These are phyloP conservation scores for Colletotrichum cuscutae DNA, from an alignment of 2,329 filamentous ascomycete genomes.

Conservation along the genomic window DNA sequence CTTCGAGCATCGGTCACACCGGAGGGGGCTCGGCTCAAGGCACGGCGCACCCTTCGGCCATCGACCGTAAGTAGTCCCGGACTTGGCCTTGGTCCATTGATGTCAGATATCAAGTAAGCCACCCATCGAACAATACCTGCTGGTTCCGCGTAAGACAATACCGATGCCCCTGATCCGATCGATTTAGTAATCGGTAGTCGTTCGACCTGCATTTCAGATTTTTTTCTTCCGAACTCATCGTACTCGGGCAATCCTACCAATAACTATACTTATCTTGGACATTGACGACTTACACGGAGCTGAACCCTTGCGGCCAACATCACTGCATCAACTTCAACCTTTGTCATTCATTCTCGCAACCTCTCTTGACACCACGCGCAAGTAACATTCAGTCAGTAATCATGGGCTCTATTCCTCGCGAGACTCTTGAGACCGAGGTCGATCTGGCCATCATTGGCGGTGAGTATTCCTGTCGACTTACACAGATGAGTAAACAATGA, in stretches of 20 bases:
- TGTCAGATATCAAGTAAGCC: slow-evolving; percentile 10
- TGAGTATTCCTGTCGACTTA: slow-evolving; percentile 30
- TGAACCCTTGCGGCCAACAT: not conserved
- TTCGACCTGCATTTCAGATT: not conserved
- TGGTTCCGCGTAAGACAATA: not conserved
- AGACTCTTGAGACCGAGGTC: slow-evolving; percentile 36
- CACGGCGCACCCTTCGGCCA: slow-evolving; percentile 16
- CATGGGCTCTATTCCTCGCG: slow-evolving; percentile 33
- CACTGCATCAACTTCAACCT: not conserved
- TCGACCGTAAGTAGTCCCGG: slow-evolving; percentile 7
- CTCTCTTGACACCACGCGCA: not conserved
- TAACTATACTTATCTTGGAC: not conserved
- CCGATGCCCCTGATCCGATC: slow-evolving; percentile 6
- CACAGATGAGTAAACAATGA: too few species aligned
- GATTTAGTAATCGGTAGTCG: slow-evolving; percentile 15
- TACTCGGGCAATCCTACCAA: not conserved
- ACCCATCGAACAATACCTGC: slow-evolving; percentile 10
- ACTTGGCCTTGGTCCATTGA: not conserved
- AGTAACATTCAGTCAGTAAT: not conserved
- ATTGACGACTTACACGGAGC: not conserved
- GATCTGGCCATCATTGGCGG: slow-evolving; percentile 52
- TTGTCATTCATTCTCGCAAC: not conserved
- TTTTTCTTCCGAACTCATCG: not conserved
- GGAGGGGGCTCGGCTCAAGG: slow-evolving; percentile 13
- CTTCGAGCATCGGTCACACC: slow-evolving; percentile 7